Base-by-base conservation (phyloP, 2,329 filamentous ascomycete genomes). In the Aspergillus sp. region DNA sequence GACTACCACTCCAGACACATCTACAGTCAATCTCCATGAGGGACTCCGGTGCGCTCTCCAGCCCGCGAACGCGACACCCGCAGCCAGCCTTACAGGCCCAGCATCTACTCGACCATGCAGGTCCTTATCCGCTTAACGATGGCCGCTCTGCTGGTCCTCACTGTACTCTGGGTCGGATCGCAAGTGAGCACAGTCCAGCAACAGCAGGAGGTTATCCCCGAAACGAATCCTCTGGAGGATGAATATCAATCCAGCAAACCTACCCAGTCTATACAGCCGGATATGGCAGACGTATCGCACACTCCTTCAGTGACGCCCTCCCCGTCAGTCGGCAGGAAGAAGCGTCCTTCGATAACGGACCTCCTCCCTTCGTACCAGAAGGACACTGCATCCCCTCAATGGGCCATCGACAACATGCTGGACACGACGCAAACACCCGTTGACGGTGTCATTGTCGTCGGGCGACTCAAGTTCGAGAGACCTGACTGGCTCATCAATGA, bases 401-500 rank as follows among this genome's bases (percentile, higher is more conserved):
- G 23, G 11, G 41, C n/a, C 1, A 57, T 50, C 15, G 54, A 62
- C 54, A 51, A 55, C 36, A 55, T 48, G n/a, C 30, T 47, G 13
- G 47, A 41, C 5, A 64, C 68, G 50, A 64, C 70, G 61, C 50
- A 54, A 3, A 52, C 8, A 38, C 50, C 27, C 19, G n/a, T 38
- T 4, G 62, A 64, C 15, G 61, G 62, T 2, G 68, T 73, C 13
- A 66, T 79, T 49, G 70, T 79, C 13, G 68, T 81, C 62, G 79
- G 78, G n/a, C 77, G 72, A 57, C 67, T 77, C 32, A 69, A 72
- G 10, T 68, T 66, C 5, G 79, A 82, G 57, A 70, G 81, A 58
- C 76, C 78, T 4, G 65, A 71, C 48, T 83, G 81, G 81, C 72
- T 82, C 5, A 62, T 68, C 3, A 62, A 74, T 8, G 70, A 80